Percentiles rank a stretch among this genome's conserved stretches.
Conservation (phyloP, 495 filamentous ascomycete genomes). For the Chaetomidium leptoderma region DNA sequence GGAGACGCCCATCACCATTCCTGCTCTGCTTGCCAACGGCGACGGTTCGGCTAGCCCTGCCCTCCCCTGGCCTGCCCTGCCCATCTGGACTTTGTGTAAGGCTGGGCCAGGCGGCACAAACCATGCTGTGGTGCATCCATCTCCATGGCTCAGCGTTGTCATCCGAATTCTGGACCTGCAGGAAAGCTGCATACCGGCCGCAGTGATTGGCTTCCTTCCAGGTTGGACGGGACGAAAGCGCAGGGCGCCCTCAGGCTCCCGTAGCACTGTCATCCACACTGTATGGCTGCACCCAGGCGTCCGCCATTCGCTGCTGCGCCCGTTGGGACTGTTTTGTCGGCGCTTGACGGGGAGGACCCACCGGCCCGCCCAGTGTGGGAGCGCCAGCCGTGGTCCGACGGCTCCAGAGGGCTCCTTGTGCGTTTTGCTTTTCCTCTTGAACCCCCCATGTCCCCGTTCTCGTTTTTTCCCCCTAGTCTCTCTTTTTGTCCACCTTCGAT, state of each 20-base stretch:
- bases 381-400: constrained; percentile 22
- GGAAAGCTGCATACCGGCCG: not conserved
- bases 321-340: not conserved
- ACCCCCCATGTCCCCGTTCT: constrained; percentile 33
- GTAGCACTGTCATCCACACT: constrained; percentile 15
- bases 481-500: constrained; percentile 35
- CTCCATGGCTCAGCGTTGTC: too few relatives aligned
- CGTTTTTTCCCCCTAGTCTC: constrained; percentile 29
- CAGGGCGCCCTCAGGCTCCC: not conserved
- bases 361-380: constrained; percentile 21
- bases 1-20: not conserved
- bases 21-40: too few relatives aligned
- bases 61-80: not conserved
- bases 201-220: constrained; percentile 8
- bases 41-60: too few relatives aligned
- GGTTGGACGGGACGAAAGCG: not conserved
- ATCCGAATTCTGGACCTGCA: too few relatives aligned
- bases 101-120: not conserved
- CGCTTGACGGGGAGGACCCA: constrained; percentile 15
- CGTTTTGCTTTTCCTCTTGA: constrained; percentile 33
- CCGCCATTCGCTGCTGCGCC: constrained; percentile 11
- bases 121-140: too few relatives aligned
- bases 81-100: not conserved
- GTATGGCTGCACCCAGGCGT: not conserved
- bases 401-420: constrained; percentile 12